Evolutionary conservation across 169 alveolate genomes (phyloP).

Genomic region (Plasmodium vinckei): DNA sequence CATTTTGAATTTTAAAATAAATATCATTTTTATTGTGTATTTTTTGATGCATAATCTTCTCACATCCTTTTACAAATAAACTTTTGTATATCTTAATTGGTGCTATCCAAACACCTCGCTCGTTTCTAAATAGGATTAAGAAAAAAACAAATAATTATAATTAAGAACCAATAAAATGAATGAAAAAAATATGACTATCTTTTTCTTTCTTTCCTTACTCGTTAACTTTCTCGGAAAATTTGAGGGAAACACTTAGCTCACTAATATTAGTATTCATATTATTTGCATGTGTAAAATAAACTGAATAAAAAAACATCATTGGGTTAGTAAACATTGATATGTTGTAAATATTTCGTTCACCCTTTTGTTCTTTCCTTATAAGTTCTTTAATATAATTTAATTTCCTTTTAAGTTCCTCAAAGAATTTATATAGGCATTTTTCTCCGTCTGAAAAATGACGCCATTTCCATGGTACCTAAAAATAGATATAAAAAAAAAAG

Average conservation of each 20-base stretch:
- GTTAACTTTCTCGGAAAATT: slow-evolving; percentile 30
- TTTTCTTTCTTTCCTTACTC: slow-evolving; percentile 7
- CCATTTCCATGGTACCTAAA: slow-evolving; percentile 64
- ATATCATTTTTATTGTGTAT: slow-evolving; percentile 52
- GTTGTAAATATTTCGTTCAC: slow-evolving; percentile 27
- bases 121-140: slow-evolving; percentile 9
- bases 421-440: slow-evolving; percentile 15
- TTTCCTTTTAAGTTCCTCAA: slow-evolving; percentile 13
- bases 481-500: neutral
- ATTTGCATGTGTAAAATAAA: slow-evolving; percentile 36
- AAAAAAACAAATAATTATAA: no score
- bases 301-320: slow-evolving; percentile 44
- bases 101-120: slow-evolving; percentile 54
- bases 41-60: neutral
- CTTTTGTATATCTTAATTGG: slow-evolving; percentile 48
- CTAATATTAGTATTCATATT: slow-evolving; percentile 24
- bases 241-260: slow-evolving; percentile 16
- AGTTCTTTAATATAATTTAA: slow-evolving; percentile 23
- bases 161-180: neutral
- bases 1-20: slow-evolving; percentile 23
- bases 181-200: neutral
- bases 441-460: slow-evolving; percentile 13
- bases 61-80: slow-evolving; percentile 12
- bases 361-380: slow-evolving; percentile 53
- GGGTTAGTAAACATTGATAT: slow-evolving; percentile 51